Conservation (phyloP, 768 basidiomycete species). For the Glaciozyma antarctica region DNA sequence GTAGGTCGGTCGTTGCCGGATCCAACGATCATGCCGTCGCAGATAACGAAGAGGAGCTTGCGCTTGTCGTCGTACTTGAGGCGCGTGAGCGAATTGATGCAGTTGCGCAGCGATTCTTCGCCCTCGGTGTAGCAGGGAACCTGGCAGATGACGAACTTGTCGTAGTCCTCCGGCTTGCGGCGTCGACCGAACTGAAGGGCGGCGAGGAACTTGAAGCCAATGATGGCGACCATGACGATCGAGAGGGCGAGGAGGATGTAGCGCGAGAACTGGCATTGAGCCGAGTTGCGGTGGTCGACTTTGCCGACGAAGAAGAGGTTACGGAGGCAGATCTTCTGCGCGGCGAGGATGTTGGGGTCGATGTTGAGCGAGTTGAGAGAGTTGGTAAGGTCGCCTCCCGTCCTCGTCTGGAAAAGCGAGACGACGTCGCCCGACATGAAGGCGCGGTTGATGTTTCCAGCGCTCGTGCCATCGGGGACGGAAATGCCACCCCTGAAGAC, state of each 20-base stretch:
- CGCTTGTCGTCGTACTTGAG: constrained; percentile 98
- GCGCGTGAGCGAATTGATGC: constrained; percentile 87
- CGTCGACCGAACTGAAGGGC: constrained; percentile 71
- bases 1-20: constrained; percentile 94
- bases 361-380: constrained; percentile 55
- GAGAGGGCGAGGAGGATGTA: constrained; percentile 85
- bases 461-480: constrained; percentile 30
- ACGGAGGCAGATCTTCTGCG: constrained; percentile 78
- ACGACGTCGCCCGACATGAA: constrained; percentile 68
- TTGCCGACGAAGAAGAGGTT: constrained; percentile 87
- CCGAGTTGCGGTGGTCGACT: constrained; percentile 81
- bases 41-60: constrained; percentile 82
- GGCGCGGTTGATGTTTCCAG: constrained; percentile 44
- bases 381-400: constrained; percentile 76
- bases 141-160: constrained; percentile 91
- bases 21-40: constrained; percentile 97
- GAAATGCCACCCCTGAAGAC: constrained; percentile 36
- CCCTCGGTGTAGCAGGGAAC: constrained; percentile 99
- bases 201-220: constrained; percentile 91
- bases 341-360: constrained; percentile 51
- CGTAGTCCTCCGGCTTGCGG: constrained; percentile 83
- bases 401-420: constrained; percentile 62
- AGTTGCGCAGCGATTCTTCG: constrained; percentile 67
- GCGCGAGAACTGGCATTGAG: constrained; percentile 81
- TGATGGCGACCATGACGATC: constrained; percentile 83